A percentile compares a stretch with the other conserved stretches of the same genome.
These are phyloP conservation scores for Pseudogymnoascus sp. DNA, from an alignment of 2,329 filamentous ascomycete species.

Conservation along the genomic window DNA sequence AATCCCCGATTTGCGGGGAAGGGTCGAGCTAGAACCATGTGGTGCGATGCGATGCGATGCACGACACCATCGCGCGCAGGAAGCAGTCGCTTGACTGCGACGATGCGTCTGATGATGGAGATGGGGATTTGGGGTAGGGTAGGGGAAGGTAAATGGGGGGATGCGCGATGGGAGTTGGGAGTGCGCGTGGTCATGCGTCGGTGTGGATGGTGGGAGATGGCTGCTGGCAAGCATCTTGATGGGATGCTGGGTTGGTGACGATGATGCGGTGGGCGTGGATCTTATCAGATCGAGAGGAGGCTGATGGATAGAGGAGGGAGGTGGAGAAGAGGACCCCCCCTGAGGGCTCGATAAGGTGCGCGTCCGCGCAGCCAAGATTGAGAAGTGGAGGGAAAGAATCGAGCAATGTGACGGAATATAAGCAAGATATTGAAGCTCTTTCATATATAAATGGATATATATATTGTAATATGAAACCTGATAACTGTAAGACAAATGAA, in stretches of 20 bases:
- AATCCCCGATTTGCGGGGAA: background rate
- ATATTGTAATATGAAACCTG: background rate
- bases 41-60: background rate
- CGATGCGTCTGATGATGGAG: background rate
- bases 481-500: background rate
- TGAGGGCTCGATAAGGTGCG: background rate
- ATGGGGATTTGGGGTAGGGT: background rate
- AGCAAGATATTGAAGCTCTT: background rate
- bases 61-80: background rate
- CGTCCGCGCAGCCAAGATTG: background rate
- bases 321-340: background rate
- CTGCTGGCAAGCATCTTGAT: background rate
- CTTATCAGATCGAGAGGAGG: background rate
- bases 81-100: background rate
- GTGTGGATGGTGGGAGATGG: background rate
- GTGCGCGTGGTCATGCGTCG: background rate
- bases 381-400: background rate
- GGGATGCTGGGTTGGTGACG: background rate
- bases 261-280: background rate
- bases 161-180: background rate
- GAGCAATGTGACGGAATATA: background rate
- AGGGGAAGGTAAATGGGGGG: background rate
- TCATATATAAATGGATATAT: background rate
- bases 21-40: background rate
- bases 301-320: background rate